These are phyloP conservation scores for Solanum ossicruentum DNA, from an alignment of 257 asterid genomes.

Conservation along the genomic window DNA sequence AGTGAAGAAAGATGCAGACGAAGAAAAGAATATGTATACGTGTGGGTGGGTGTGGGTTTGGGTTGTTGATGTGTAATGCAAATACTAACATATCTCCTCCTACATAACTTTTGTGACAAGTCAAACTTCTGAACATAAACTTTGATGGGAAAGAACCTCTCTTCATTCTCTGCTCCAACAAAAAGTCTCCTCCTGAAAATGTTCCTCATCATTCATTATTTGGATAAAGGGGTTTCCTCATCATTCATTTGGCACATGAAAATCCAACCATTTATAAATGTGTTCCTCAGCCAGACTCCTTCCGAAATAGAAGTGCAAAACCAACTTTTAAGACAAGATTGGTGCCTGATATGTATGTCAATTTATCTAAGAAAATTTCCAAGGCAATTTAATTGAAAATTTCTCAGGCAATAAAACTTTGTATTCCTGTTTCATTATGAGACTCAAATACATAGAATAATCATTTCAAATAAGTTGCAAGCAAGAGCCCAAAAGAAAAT, in stretches of 20 bases:
- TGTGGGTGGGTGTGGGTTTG: not conserved
- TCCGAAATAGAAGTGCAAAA: not conserved
- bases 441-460: not conserved
- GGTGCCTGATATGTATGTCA: not conserved
- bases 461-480: not conserved
- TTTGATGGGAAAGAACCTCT: not conserved
- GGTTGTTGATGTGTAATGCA: not conserved
- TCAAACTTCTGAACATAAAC: not conserved
- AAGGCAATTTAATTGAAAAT: not conserved
- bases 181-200: not conserved
- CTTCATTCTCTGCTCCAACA: not conserved
- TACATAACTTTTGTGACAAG: not conserved
- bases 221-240: not conserved
- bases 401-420: no score
- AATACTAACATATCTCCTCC: not conserved
- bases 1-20: not conserved
- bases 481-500: not conserved
- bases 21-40: not conserved
- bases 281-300: not conserved
- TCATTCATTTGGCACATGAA: not conserved
- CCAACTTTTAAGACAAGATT: not conserved
- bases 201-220: not conserved
- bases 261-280: not conserved
- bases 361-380: not conserved
- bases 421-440: not conserved